Percentiles rank a stretch among this genome's conserved stretches.
These are phyloP conservation scores for Margaritispora aquatica DNA, from an alignment of 495 filamentous ascomycete genomes.

Conservation along the genomic window DNA sequence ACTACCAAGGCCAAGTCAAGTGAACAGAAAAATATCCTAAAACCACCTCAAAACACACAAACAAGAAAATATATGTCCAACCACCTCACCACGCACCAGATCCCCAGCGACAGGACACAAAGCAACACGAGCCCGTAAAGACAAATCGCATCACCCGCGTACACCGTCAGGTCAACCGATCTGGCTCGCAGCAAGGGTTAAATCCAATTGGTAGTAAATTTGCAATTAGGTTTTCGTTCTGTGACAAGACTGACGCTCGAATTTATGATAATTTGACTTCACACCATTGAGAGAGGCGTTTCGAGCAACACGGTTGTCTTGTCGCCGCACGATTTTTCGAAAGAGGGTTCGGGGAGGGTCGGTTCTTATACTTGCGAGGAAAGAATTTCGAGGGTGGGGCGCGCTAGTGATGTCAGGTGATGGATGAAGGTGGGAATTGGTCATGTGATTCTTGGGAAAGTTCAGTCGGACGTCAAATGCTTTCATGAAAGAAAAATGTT, in stretches of 20 bases:
- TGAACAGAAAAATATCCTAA: not conserved
- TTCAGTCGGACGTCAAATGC: no score
- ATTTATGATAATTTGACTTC: constrained; percentile 20
- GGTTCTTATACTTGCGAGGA: not conserved
- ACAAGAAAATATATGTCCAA: not conserved
- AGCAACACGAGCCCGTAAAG: constrained; percentile 26
- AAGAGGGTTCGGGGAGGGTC: not conserved
- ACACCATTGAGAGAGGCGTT: constrained; percentile 20
- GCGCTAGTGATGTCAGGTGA: no score
- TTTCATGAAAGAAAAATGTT: no score
- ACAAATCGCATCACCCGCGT: constrained; percentile 24
- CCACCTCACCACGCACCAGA: constrained; percentile 1
- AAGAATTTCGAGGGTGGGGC: no score
- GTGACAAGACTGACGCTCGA: constrained; percentile 24
- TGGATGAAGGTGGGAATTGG: no score
- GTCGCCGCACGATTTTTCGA: constrained; percentile 20
- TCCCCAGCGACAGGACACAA: constrained; percentile 20
- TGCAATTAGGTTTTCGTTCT: constrained; percentile 29
- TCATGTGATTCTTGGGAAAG: no score
- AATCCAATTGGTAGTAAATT: constrained; percentile 7
- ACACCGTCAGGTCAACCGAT: no score
- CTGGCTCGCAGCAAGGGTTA: not conserved
- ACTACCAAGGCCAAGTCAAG: no score
- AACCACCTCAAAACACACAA: not conserved
- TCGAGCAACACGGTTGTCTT: constrained; percentile 26